These are phyloP conservation scores for Chaetomiaceae sp. DNA, from an alignment of 2,329 filamentous ascomycete genomes.

Conservation along the genomic window DNA sequence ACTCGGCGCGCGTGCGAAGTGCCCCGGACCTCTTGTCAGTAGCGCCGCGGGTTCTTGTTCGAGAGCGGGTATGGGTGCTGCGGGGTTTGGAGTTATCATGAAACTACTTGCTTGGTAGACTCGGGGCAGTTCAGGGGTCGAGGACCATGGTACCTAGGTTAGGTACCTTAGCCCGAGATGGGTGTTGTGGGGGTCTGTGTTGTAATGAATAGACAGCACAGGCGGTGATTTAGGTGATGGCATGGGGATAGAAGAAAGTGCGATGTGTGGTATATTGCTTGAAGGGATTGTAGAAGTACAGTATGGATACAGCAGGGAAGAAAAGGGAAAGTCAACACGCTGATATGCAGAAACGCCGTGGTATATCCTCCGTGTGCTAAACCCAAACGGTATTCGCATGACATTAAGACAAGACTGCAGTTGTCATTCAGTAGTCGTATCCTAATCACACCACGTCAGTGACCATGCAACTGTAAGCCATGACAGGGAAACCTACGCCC, in stretches of 20 bases:
- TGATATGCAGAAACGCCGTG: background rate
- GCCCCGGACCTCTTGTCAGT: too few species aligned
- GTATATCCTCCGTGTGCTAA: background rate
- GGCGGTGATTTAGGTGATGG: too few species aligned
- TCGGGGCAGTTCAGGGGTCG: too few species aligned
- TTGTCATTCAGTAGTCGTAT: background rate
- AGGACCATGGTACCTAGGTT: too few species aligned
- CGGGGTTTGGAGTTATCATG: too few species aligned
- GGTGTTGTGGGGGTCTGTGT: too few species aligned
- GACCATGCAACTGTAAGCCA: background rate
- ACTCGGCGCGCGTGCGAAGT: too few species aligned
- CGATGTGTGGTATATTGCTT: slow-evolving; percentile 4
- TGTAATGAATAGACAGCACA: too few species aligned
- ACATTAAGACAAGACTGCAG: background rate
- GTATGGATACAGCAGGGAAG: background rate
- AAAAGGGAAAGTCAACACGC: background rate
- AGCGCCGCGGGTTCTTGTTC: too few species aligned
- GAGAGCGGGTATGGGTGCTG: too few species aligned
- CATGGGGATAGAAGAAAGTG: background rate
- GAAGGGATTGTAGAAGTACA: background rate
- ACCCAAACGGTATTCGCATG: background rate
- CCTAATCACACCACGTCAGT: slow-evolving; percentile 3
- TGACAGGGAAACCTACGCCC: slow-evolving; percentile 51
- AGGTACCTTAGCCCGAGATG: too few species aligned
- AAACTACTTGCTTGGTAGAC: too few species aligned